Evolutionary conservation across 192 early-diverging fungal genomes (phyloP).

Genomic region (Podila clonocystis): DNA sequence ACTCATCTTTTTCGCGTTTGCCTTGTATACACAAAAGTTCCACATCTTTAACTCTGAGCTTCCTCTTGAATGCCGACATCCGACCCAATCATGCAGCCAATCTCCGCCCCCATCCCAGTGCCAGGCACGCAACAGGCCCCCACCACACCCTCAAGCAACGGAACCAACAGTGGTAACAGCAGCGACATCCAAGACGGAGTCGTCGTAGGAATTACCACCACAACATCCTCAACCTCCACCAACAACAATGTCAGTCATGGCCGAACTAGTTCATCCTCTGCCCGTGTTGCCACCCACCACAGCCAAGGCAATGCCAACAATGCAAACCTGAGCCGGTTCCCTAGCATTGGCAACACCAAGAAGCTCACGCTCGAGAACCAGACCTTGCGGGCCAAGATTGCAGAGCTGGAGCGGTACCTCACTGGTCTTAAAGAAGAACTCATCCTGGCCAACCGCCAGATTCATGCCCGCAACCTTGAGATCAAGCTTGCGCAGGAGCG

Average conservation of each 20-base stretch:
- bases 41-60: background rate
- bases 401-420: conserved; percentile 36
- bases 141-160: conserved; percentile 12
- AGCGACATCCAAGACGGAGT: background rate
- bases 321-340: conserved; percentile 20
- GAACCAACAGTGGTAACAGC: background rate
- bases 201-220: background rate
- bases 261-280: background rate
- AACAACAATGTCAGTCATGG: background rate
- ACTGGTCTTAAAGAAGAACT: conserved; percentile 41
- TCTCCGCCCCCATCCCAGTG: conserved; percentile 43
- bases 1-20: background rate
- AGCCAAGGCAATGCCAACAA: conserved; percentile 8
- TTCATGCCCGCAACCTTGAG: conserved; percentile 13
- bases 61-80: conserved; percentile 27
- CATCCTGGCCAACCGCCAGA: conserved; percentile 24
- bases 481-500: conserved; percentile 21
- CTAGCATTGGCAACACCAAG: conserved; percentile 33
- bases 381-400: conserved; percentile 34
- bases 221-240: background rate
- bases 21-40: background rate
- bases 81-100: conserved; percentile 28
- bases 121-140: conserved; percentile 40
- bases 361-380: conserved; percentile 25
- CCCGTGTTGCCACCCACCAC: background rate